These are phyloP conservation scores for Botrytis medusae DNA, from an alignment of 2,329 filamentous ascomycete genomes.

Conservation along the genomic window DNA sequence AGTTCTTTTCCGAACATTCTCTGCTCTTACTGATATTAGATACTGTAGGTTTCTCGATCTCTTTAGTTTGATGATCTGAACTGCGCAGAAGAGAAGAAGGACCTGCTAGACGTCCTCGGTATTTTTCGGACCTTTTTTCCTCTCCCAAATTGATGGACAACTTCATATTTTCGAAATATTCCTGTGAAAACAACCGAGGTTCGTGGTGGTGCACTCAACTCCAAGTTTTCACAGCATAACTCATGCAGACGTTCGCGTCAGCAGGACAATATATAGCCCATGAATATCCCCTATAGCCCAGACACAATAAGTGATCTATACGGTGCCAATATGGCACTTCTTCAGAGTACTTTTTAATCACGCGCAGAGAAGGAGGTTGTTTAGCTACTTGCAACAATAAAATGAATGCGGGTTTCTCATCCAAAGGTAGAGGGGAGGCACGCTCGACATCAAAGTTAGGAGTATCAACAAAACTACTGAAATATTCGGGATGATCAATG, in stretches of 20 bases:
- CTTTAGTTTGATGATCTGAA: too few relatives aligned
- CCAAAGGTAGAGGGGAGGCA: neutral
- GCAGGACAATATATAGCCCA: conserved; percentile 5
- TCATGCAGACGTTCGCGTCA: neutral
- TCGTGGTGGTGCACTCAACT: neutral
- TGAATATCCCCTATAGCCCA: neutral
- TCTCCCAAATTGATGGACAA: too few relatives aligned
- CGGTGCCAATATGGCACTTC: neutral
- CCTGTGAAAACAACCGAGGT: neutral
- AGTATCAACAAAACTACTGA: neutral
- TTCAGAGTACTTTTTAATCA: neutral
- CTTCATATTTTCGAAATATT: neutral
- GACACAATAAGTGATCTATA: neutral
- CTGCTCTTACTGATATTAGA: neutral
- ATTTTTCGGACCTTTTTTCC: neutral
- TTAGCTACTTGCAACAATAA: neutral
- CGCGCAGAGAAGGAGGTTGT: neutral
- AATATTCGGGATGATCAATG: neutral
- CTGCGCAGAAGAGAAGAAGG: neutral
- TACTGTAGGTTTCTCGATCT: neutral
- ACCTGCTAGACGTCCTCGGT: neutral
- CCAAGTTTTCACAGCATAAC: neutral
- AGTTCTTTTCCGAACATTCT: neutral
- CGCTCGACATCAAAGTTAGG: neutral
- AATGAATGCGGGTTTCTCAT: neutral